phyloP scores from a whole-genome alignment of 495 filamentous ascomycete species.

The Penicillium robsamsonii region DNA sequence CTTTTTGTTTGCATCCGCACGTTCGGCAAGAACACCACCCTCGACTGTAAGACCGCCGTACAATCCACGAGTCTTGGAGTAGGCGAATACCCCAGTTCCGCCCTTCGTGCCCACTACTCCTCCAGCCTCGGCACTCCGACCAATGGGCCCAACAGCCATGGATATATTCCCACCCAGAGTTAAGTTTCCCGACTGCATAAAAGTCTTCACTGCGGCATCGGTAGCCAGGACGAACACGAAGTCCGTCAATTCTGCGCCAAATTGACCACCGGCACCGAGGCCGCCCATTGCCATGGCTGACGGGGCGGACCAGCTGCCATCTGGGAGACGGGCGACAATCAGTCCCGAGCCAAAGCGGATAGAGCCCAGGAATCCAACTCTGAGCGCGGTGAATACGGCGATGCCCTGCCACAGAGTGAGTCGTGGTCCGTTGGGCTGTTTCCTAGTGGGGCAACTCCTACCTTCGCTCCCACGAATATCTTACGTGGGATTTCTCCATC shows the following conservation, averaged over 20 bases:
- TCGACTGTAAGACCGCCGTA: conserved; percentile 90
- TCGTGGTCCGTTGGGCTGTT: neutral
- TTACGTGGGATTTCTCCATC: conserved; percentile 85
- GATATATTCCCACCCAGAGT: conserved; percentile 91
- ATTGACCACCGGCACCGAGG: conserved; percentile 84
- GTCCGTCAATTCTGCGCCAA: conserved; percentile 92
- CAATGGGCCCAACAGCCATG: conserved; percentile 84
- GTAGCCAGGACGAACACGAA: conserved; percentile 98
- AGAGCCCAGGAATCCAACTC: conserved; percentile 86
- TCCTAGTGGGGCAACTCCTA: conserved; percentile 21
- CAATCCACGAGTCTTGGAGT: conserved; percentile 89
- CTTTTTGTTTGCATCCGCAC: conserved; percentile 86
- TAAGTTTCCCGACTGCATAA: conserved; percentile 78
- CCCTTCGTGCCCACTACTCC: conserved; percentile 77
- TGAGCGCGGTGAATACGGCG: conserved; percentile 85
- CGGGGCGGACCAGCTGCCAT: conserved; percentile 90
- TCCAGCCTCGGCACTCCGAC: conserved; percentile 86
- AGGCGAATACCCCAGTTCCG: conserved; percentile 83
- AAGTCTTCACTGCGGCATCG: conserved; percentile 77
- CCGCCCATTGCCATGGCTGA: conserved; percentile 83
- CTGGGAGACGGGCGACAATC: conserved; percentile 81
- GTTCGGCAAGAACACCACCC: conserved; percentile 81
- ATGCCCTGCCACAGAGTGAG: conserved; percentile 64
- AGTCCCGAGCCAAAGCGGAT: conserved; percentile 86
- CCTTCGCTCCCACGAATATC: conserved; percentile 85